phyloP scores from a whole-genome alignment of 352 stramenopile species.

The Globisporangium camurandrum region DNA sequence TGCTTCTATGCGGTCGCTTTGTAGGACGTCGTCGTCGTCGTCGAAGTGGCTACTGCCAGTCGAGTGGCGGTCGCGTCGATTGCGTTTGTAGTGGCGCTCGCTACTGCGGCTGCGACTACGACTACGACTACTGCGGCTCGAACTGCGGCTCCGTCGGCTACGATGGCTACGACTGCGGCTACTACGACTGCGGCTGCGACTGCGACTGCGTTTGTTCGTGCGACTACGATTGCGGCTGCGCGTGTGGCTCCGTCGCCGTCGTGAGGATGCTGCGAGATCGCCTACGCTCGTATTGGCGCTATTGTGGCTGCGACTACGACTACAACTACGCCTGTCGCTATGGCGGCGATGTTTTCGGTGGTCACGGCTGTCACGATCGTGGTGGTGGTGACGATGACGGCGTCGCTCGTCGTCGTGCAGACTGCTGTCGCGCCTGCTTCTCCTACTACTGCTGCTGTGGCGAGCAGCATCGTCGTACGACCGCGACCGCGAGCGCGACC shows the following conservation, averaged over 20 bases:
- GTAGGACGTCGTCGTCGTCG: too few relatives aligned
- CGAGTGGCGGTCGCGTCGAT: too few relatives aligned
- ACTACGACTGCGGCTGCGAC: not conserved
- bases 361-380: not conserved
- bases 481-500: too few relatives aligned
- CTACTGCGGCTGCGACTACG: constrained; percentile 3
- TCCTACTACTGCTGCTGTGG: not conserved
- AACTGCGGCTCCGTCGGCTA: too few relatives aligned
- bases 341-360: not conserved
- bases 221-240: not conserved
- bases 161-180: not conserved
- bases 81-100: not conserved
- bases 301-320: constrained; percentile 1
- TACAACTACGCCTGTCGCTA: not conserved
- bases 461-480: too few relatives aligned
- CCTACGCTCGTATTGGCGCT: not conserved
- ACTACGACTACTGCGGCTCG: constrained; percentile 5
- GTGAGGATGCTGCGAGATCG: not conserved
- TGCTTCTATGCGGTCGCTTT: too few relatives aligned
- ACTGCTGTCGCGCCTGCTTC: not conserved
- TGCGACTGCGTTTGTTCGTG: not conserved
- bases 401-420: not conserved
- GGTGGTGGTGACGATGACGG: not conserved
- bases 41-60: too few relatives aligned
- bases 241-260: not conserved